Evolutionary conservation across 768 basidiomycete genomes (phyloP).

Genomic region (Neoboletus brunneissimus): DNA sequence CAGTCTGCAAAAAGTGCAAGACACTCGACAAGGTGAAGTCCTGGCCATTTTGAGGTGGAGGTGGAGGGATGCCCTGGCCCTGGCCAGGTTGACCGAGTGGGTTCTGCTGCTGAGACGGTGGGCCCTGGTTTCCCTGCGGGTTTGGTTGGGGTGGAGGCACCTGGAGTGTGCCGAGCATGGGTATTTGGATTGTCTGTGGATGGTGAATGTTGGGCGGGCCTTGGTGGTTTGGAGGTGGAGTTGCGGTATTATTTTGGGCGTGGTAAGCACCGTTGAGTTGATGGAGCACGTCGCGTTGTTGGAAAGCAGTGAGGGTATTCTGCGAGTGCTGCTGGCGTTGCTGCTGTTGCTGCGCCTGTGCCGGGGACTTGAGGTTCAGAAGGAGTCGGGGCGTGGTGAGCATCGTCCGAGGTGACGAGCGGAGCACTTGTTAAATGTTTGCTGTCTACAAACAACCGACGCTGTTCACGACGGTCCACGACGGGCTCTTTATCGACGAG

Average conservation of each 20-base stretch:
- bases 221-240: conserved; percentile 14
- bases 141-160: conserved; percentile 52
- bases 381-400: conserved; percentile 35
- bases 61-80: conserved; percentile 60
- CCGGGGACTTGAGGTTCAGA: conserved; percentile 31
- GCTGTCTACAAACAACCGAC: conserved; percentile 33
- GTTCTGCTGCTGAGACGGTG: conserved; percentile 54
- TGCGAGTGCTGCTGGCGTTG: conserved; percentile 26
- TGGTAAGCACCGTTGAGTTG: conserved; percentile 32
- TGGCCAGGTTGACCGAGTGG: conserved; percentile 54
- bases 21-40: conserved; percentile 93
- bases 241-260: conserved; percentile 19
- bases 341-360: conserved; percentile 21
- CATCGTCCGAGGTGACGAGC: conserved; percentile 26
- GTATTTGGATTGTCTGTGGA: conserved; percentile 48
- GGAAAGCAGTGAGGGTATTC: conserved; percentile 25
- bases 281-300: conserved; percentile 31
- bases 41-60: conserved; percentile 82
- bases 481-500: conserved; percentile 7
- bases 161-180: conserved; percentile 74
- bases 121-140: conserved; percentile 36
- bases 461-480: conserved; percentile 11
- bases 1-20: conserved; percentile 95
- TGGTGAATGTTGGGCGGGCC: conserved; percentile 35
- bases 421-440: conserved; percentile 26